Percentiles rank a stretch among this genome's conserved stretches.
Evolutionary conservation across 2,329 filamentous ascomycete species (phyloP).

Genomic region (Fusarium sp.): DNA sequence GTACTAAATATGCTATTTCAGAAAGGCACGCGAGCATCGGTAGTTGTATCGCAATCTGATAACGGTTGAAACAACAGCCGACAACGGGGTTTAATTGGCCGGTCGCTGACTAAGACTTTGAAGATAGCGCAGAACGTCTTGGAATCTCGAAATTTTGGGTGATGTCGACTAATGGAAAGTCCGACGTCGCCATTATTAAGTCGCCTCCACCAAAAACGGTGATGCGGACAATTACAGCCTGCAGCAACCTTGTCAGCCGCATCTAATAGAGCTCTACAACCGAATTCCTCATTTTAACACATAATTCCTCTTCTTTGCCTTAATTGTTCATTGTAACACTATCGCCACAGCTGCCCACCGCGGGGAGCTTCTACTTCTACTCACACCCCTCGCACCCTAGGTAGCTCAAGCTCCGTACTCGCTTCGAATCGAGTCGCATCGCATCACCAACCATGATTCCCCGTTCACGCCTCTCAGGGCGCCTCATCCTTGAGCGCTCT

Average conservation of each 20-base stretch:
- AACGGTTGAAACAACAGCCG: conserved; percentile 20
- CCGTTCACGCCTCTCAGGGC: conserved; percentile 54
- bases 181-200: conserved; percentile 49
- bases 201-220: conserved; percentile 47
- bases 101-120: conserved; percentile 21
- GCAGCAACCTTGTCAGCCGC: conserved; percentile 21
- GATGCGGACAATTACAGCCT: conserved; percentile 48
- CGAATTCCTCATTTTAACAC: conserved; percentile 2
- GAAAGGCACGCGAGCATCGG: conserved; percentile 24
- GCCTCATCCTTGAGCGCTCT: conserved; percentile 52
- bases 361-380: conserved; percentile 39
- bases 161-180: conserved; percentile 45
- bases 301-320: conserved; percentile 8
- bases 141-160: conserved; percentile 46
- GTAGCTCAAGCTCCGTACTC: conserved; percentile 29
- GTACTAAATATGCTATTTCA: not conserved
- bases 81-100: conserved; percentile 20
- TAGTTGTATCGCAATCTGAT: conserved; percentile 40
- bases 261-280: conserved; percentile 17
- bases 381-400: conserved; percentile 9
- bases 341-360: conserved; percentile 36
- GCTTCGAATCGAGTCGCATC: conserved; percentile 12
- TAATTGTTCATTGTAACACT: conserved; percentile 29
- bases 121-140: conserved; percentile 13
- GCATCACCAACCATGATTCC: conserved; percentile 52